Base-by-base conservation (phyloP, 805 yeast genomes). In the Debaryomyces hansenii region DNA sequence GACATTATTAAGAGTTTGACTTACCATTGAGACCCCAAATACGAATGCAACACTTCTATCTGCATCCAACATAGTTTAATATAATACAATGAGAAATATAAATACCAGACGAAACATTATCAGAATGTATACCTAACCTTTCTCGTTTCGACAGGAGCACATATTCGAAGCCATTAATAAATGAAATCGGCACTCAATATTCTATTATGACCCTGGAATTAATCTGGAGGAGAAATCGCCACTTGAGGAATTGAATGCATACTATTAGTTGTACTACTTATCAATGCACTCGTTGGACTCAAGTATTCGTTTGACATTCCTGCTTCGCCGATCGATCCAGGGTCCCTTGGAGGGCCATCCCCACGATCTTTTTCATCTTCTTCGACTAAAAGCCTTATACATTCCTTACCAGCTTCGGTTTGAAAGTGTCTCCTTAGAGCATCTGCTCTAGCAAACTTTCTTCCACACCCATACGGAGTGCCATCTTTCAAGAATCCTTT, bases 401-500 rank as follows among this genome's bases (percentile, higher is more conserved):
- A 73, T 31, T 63, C 69, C 48, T 70, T 68, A 4, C 78, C 77
- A n/a, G 72, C 68, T 48, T 72, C 78, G 2, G 78, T 73, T 51
- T 73, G 77, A 53, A 73, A 73, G 47, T 73, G 78, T 36, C 78
- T 52, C 27, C 77, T 56, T 40, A 73, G 58, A 10, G 78, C 78
- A 51, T 73, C 78, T 1, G 78, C 77, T 12, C 78, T 58, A 5
- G 78, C 78, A 59, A 73, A 73, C 46, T 70, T 65, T 31, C 77
- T 57, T 1, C 77, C 77, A 58, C 78, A 73, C 1, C 78, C 78
- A 46, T 70, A 72, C 8, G 69, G 69, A n/a, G 66, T 54, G 2
- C 86, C 85, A 56, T 79, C 78, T 49, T 78, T 76, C 46, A 85
- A 64, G 4, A 67, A 58, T 1, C 95, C 95, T 50, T 78, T 78